Percentiles rank a stretch among this genome's conserved stretches.
phyloP scores from a whole-genome alignment of 495 filamentous ascomycete genomes.

The Neurospora hispaniola region DNA sequence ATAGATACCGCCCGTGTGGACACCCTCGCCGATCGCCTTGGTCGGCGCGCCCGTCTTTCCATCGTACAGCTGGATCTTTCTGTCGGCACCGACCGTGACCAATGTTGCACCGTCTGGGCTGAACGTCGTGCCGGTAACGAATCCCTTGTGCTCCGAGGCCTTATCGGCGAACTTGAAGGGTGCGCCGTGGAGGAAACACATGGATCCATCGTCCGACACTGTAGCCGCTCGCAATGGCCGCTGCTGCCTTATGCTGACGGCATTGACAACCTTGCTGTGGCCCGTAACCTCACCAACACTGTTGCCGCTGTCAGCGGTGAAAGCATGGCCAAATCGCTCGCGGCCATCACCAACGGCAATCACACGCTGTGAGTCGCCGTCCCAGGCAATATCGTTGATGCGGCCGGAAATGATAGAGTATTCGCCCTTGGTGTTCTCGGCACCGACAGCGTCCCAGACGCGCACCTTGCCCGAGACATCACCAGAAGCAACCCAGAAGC shows the following conservation, averaged over 20 bases:
- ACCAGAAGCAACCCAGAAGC: constrained; percentile 91
- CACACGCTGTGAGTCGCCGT: constrained; percentile 90
- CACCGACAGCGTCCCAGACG: constrained; percentile 74
- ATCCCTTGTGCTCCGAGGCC: constrained; percentile 67
- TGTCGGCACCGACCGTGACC: constrained; percentile 82
- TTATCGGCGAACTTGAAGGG: constrained; percentile 89
- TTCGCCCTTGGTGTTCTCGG: constrained; percentile 65
- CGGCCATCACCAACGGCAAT: constrained; percentile 94
- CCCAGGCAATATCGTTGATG: constrained; percentile 95
- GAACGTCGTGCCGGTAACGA: constrained; percentile 80
- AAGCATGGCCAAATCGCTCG: constrained; percentile 86
- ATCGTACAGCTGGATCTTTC: constrained; percentile 85
- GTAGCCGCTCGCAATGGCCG: constrained; percentile 83
- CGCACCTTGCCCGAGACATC: constrained; percentile 74
- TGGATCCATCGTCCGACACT: constrained; percentile 74
- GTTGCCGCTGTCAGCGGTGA: constrained; percentile 92
- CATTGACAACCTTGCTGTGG: constrained; percentile 82
- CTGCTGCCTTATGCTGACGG: constrained; percentile 80
- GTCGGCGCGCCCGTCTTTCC: constrained; percentile 84
- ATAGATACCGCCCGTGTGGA: constrained; percentile 87
- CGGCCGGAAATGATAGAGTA: constrained; percentile 90
- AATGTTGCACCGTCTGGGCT: constrained; percentile 78
- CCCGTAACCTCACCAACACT: constrained; percentile 88
- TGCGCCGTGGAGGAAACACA: constrained; percentile 87
- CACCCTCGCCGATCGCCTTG: constrained; percentile 64